A percentile compares a stretch with the other conserved stretches of the same genome.
Conservation (phyloP, 257 asterid species). For the Parsonsia alboflavescens region DNA sequence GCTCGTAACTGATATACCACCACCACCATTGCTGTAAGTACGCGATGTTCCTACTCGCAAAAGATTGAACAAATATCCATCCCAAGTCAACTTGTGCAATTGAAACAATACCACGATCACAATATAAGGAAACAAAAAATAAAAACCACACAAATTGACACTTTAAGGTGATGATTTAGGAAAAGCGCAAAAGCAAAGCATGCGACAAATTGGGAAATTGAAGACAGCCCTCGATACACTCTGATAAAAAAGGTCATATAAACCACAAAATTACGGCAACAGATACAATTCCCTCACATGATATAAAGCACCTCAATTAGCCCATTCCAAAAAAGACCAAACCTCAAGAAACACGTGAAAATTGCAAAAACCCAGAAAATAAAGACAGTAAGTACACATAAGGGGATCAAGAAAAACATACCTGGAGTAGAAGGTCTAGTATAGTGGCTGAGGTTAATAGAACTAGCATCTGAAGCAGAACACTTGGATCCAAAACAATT, state of each 20-base stretch:
- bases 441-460: conserved; percentile 23
- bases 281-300: neutral
- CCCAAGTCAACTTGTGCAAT: conserved; percentile 10
- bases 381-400: neutral
- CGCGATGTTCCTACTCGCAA: conserved; percentile 44
- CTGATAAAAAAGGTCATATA: neutral
- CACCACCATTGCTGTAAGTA: conserved; percentile 31
- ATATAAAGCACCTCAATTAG: neutral
- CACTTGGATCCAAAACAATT: conserved; percentile 70
- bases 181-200: neutral
- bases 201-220: neutral
- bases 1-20: conserved; percentile 20
- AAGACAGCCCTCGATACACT: neutral
- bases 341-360: conserved; percentile 13
- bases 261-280: neutral
- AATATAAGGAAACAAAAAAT: too few species aligned
- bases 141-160: conserved; percentile 3
- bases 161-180: neutral
- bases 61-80: neutral
- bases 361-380: conserved; percentile 11
- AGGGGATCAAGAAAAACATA: conserved; percentile 15
- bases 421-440: conserved; percentile 53
- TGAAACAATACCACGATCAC: neutral
- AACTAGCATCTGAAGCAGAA: conserved; percentile 37
- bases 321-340: neutral